These are phyloP conservation scores for Podospora pseudopauciseta DNA, from an alignment of 495 filamentous ascomycete species.

Conservation along the genomic window DNA sequence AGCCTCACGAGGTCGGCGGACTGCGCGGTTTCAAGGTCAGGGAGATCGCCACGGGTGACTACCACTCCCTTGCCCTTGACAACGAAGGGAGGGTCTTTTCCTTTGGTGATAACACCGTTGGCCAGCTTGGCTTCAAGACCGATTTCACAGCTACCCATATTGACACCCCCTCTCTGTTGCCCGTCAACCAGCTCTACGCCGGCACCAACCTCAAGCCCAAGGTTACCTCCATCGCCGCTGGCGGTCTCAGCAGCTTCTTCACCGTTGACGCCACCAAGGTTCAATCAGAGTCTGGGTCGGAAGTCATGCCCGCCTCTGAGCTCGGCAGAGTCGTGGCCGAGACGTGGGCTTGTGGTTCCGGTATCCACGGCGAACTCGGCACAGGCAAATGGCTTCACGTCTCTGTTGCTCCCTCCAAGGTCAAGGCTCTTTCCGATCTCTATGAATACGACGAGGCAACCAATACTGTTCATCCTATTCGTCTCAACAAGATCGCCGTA, in stretches of 20 bases:
- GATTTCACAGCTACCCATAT: slow-evolving; percentile 56
- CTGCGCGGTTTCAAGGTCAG: slow-evolving; percentile 57
- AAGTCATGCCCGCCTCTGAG: slow-evolving; percentile 35
- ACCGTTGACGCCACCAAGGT: slow-evolving; percentile 68
- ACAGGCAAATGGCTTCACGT: slow-evolving; percentile 89
- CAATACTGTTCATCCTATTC: slow-evolving; percentile 69
- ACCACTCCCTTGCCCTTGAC: slow-evolving; percentile 77
- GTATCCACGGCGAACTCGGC: slow-evolving; percentile 77
- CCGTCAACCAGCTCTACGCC: slow-evolving; percentile 66
- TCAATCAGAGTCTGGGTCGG: slow-evolving; percentile 10
- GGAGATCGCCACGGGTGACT: slow-evolving; percentile 78
- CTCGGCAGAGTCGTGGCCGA: slow-evolving; percentile 60
- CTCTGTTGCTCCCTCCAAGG: slow-evolving; percentile 71
- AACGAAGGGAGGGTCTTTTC: slow-evolving; percentile 71
- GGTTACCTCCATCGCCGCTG: slow-evolving; percentile 74
- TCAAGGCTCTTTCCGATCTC: slow-evolving; percentile 77
- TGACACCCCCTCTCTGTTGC: slow-evolving; percentile 66
- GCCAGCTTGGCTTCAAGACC: slow-evolving; percentile 77
- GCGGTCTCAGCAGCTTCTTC: slow-evolving; percentile 82
- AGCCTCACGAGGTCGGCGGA: slow-evolving; percentile 60
- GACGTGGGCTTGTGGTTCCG: slow-evolving; percentile 80
- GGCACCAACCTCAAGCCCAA: slow-evolving; percentile 54
- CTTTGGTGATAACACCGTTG: slow-evolving; percentile 86
- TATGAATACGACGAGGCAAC: slow-evolving; percentile 78
- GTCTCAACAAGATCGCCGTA: slow-evolving; percentile 63